Evolutionary conservation across 805 yeast genomes (phyloP).

Genomic region (Suhomyces xylopsoci): DNA sequence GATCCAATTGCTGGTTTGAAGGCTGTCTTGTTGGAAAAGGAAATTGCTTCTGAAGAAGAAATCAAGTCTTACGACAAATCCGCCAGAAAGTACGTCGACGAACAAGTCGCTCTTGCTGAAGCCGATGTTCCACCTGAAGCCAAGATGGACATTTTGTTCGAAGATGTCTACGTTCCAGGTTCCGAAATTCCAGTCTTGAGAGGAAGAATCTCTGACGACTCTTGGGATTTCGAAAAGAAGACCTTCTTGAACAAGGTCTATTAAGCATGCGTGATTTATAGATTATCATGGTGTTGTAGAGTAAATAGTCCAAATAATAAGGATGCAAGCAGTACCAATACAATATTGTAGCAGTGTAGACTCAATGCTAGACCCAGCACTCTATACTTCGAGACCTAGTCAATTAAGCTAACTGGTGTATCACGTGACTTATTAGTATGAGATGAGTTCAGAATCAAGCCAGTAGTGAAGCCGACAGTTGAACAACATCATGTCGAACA

Average conservation of each 20-base stretch:
- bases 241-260: slow-evolving; percentile 46
- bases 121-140: slow-evolving; percentile 94
- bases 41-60: slow-evolving; percentile 91
- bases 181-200: slow-evolving; percentile 88
- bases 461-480: not conserved
- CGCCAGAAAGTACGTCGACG: slow-evolving; percentile 93
- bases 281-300: not conserved
- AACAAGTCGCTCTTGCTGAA: slow-evolving; percentile 92
- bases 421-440: not conserved
- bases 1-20: slow-evolving; percentile 97
- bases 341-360: too few relatives aligned
- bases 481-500: slow-evolving; percentile 6
- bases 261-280: slow-evolving; percentile 18
- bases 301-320: not conserved
- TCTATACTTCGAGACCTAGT: not conserved
- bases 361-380: not conserved
- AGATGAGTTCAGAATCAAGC: not conserved
- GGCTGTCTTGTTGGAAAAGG: slow-evolving; percentile 75
- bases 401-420: not conserved
- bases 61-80: slow-evolving; percentile 92
- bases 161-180: slow-evolving; percentile 95
- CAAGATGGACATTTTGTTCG: slow-evolving; percentile 88
- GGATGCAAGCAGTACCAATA: not conserved
- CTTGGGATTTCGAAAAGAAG: slow-evolving; percentile 72
- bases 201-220: slow-evolving; percentile 95